These are phyloP conservation scores for Haematococcus sp. DNA, from an alignment of 139 green algal species.

Conservation along the genomic window DNA sequence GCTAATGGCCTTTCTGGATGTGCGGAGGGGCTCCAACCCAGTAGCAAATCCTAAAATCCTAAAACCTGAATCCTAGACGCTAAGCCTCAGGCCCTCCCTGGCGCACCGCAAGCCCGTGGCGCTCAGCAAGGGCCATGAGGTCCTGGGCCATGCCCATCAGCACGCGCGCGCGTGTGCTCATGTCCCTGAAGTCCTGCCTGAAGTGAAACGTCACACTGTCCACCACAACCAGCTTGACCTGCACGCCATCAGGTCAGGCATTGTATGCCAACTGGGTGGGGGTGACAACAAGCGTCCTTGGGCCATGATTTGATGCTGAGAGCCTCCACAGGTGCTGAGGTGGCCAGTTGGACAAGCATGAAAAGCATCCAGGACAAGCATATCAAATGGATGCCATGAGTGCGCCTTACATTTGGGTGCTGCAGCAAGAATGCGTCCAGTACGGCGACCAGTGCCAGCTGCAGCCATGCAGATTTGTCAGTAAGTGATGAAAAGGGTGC, in stretches of 20 bases:
- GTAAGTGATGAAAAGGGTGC: background rate
- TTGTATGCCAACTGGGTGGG: too few relatives aligned
- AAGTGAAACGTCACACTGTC: constrained; percentile 93
- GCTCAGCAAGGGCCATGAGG: constrained; percentile 68
- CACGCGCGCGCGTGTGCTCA: constrained; percentile 67
- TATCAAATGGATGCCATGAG: too few relatives aligned
- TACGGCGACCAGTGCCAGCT: constrained; percentile 66
- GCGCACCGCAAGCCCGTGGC: constrained; percentile 66
- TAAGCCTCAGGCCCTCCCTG: too few relatives aligned
- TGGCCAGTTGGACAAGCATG: background rate
- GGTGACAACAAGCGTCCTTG: constrained; percentile 18
- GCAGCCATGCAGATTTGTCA: background rate
- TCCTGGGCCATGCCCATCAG: constrained; percentile 80
- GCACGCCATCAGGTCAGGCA: background rate
- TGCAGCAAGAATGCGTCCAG: constrained; percentile 55
- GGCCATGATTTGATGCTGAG: background rate
- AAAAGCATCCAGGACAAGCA: too few relatives aligned
- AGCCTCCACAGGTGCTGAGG: background rate
- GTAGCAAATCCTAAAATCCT: too few relatives aligned
- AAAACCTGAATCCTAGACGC: too few relatives aligned
- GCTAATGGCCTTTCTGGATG: too few relatives aligned
- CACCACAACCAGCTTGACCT: constrained; percentile 74
- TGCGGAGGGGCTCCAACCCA: too few relatives aligned
- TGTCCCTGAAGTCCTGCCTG: constrained; percentile 79
- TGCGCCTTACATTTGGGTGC: constrained; percentile 47